These are phyloP conservation scores for Phlyctochytrium arcticum DNA, from an alignment of 192 early-diverging fungal species.

Conservation along the genomic window DNA sequence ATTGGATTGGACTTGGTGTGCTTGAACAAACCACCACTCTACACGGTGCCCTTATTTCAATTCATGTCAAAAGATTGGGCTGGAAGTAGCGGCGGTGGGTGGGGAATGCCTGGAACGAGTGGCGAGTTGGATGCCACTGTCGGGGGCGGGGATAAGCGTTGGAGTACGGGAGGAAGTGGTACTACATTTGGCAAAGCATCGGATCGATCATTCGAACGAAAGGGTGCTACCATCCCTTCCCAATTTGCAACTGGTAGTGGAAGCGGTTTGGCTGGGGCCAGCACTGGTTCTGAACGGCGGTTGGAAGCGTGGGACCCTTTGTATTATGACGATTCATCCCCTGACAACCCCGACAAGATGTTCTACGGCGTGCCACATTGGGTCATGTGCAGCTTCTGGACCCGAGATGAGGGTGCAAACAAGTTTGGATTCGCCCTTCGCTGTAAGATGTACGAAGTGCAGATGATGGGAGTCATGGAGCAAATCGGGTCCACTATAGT, in stretches of 20 bases:
- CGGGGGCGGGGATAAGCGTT: conserved; percentile 9
- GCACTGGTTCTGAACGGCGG: conserved; percentile 2
- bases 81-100: neutral
- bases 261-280: neutral
- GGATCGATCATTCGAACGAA: conserved; percentile 3
- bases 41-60: conserved; percentile 82
- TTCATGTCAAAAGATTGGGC: conserved; percentile 57
- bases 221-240: neutral
- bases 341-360: conserved; percentile 19
- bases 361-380: conserved; percentile 81
- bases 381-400: conserved; percentile 90
- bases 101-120: conserved; percentile 4
- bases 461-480: conserved; percentile 70
- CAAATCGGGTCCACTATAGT: conserved; percentile 18
- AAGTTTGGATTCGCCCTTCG: conserved; percentile 50
- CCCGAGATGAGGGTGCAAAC: conserved; percentile 40
- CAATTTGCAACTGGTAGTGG: conserved; percentile 5
- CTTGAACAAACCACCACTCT: conserved; percentile 79
- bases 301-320: conserved; percentile 48
- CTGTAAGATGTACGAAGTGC: conserved; percentile 82
- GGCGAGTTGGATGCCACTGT: neutral
- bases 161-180: neutral
- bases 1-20: conserved; percentile 91
- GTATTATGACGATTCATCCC: conserved; percentile 38
- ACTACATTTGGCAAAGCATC: neutral